phyloP scores from a whole-genome alignment of 2,329 filamentous ascomycete genomes.

The Rhinocladiella similis region DNA sequence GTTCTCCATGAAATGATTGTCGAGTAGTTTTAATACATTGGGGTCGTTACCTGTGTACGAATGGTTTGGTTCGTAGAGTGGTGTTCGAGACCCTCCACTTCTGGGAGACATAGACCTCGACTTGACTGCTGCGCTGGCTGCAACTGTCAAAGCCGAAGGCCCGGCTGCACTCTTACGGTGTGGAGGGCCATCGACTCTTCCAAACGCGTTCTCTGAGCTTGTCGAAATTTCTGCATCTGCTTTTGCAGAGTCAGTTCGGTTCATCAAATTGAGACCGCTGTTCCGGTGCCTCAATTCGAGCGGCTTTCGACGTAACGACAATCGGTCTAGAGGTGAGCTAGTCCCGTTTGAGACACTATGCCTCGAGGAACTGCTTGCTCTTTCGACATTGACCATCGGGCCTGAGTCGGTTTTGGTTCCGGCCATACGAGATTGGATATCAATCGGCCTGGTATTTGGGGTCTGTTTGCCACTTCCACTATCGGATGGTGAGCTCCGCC shows the following conservation, averaged over 20 bases:
- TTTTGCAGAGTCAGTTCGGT: constrained; percentile 59
- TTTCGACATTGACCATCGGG: constrained; percentile 19
- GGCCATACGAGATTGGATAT: constrained; percentile 15
- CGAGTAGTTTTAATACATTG: constrained; percentile 64
- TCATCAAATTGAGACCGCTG: constrained; percentile 62
- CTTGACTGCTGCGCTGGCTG: constrained; percentile 34
- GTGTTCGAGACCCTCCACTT: constrained; percentile 29
- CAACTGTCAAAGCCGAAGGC: constrained; percentile 39
- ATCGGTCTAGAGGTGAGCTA: constrained; percentile 14
- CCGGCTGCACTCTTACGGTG: constrained; percentile 38
- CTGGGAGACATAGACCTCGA: constrained; percentile 27
- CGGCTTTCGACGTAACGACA: constrained; percentile 25
- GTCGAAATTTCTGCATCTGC: constrained; percentile 65
- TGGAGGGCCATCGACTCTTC: constrained; percentile 59
- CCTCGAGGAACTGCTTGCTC: constrained; percentile 15
- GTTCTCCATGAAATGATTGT: constrained; percentile 75
- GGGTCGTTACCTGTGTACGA: constrained; percentile 80
- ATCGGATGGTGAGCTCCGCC: constrained; percentile 11
- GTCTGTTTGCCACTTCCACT: constrained; percentile 17
- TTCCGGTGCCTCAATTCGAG: constrained; percentile 46
- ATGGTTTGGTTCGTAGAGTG: constrained; percentile 65
- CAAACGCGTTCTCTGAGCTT: constrained; percentile 64
- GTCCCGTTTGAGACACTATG: constrained; percentile 12
- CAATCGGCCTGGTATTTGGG: constrained; percentile 17
- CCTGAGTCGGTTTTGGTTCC: neutral